phyloP scores from a whole-genome alignment of 225 moss, liverwort and hornwort species.

The Bryum argenteum region DNA sequence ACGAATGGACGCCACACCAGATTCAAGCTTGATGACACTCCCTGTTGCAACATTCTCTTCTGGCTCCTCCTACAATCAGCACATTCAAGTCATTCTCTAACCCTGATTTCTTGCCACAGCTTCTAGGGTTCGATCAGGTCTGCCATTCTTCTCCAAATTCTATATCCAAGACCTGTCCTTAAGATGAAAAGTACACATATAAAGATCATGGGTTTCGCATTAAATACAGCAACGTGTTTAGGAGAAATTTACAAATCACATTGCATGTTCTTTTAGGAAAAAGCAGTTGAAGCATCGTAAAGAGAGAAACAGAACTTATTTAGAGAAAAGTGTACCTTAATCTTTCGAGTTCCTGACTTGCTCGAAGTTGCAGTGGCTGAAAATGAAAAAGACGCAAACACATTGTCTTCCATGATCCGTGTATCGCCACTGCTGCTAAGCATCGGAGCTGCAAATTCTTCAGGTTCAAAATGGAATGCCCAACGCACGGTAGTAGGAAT shows the following conservation, averaged over 20 bases:
- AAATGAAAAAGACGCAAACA: constrained; percentile 54
- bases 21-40: constrained; percentile 35
- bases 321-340: too few relatives aligned
- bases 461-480: neutral
- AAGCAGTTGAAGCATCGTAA: neutral
- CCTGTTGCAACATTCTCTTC: constrained; percentile 34
- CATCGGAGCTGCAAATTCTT: neutral
- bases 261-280: neutral
- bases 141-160: neutral
- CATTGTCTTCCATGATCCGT: constrained; percentile 45
- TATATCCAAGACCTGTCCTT: neutral
- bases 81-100: constrained; percentile 1
- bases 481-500: neutral
- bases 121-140: constrained; percentile 12
- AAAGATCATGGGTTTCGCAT: neutral
- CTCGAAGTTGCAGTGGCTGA: constrained; percentile 24
- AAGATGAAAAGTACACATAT: neutral
- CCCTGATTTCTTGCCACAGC: neutral
- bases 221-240: neutral
- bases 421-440: neutral
- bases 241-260: neutral
- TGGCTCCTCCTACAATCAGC: constrained; percentile 36
- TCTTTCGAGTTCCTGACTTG: too few relatives aligned
- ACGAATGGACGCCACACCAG: constrained; percentile 17
- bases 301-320: too few relatives aligned